A percentile compares a stretch with the other conserved stretches of the same genome.
phyloP scores from a whole-genome alignment of 2,329 filamentous ascomycete species.

The Aspergillus pseudonomiae region DNA sequence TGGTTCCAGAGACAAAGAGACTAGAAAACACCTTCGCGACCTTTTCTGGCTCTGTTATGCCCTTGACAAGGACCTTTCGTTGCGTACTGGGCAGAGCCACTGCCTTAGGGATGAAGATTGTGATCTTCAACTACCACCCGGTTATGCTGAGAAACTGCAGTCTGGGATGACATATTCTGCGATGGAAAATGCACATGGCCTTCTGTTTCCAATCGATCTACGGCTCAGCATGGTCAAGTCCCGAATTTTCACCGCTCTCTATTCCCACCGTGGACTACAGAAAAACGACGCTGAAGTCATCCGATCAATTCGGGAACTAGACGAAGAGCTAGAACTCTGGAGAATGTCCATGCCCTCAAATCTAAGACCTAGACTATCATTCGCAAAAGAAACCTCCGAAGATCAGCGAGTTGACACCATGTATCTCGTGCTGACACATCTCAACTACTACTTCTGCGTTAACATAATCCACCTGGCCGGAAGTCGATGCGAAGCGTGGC shows the following conservation, averaged over 20 bases:
- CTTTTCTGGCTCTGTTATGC: conserved; percentile 56
- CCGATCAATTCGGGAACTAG: conserved; percentile 53
- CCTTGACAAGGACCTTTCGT: conserved; percentile 54
- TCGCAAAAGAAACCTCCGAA: conserved; percentile 19
- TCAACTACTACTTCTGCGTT: conserved; percentile 56
- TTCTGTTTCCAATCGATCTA: conserved; percentile 46
- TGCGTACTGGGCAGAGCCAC: conserved; percentile 53
- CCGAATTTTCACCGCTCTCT: conserved; percentile 47
- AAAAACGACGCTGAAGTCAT: conserved; percentile 55
- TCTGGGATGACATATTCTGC: background rate
- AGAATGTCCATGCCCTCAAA: conserved; percentile 41
- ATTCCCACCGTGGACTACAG: conserved; percentile 46
- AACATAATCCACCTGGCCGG: conserved; percentile 55
- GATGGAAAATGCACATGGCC: background rate
- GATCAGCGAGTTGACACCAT: conserved; percentile 34
- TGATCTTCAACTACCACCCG: conserved; percentile 48
- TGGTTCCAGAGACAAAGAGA: background rate
- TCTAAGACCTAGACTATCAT: conserved; percentile 47
- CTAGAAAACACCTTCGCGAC: conserved; percentile 20
- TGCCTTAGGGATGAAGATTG: conserved; percentile 52
- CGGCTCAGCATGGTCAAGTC: conserved; percentile 52
- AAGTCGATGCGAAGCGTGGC: conserved; percentile 45
- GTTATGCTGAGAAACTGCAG: background rate
- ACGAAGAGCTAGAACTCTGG: conserved; percentile 57
- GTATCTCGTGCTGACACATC: conserved; percentile 45